Evolutionary conservation across 371 early-diverging fungal genomes (phyloP), one percentile per base, ranked within the genome.

Genomic region (Zancudomyces culisetae): DNA sequence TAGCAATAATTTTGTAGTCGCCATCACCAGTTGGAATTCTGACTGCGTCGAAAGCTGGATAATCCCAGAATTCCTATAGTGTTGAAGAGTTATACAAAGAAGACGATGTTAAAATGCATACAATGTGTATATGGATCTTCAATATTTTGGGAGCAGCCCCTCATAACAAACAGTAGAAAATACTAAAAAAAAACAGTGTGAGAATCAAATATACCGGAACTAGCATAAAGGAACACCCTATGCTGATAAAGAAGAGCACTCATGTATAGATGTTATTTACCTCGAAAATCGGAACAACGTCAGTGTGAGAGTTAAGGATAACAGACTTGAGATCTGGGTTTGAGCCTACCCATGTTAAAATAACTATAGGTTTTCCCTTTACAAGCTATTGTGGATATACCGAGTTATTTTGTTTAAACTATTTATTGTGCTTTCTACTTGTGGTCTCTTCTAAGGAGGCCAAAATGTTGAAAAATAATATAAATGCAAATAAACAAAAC

Each of bases 201-300:
- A n/a, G n/a, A n/a, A n/a, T n/a, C n/a, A n/a, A n/a, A n/a, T n/a
- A n/a, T n/a, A n/a, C n/a, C n/a, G n/a, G n/a, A n/a, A n/a, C n/a
- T n/a, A n/a, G n/a, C n/a, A n/a, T n/a, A n/a, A n/a, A n/a, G n/a
- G n/a, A n/a, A n/a, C n/a, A n/a, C n/a, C n/a, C n/a, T n/a, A n/a
- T n/a, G n/a, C n/a, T n/a, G n/a, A n/a, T n/a, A n/a, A 15, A 10
- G 35, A 35, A 35, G 15, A 35, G 35, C 35, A 35, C 35, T 35
- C 10, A 35, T n/a, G n/a, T n/a, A n/a, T n/a, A n/a, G n/a, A n/a
- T 35, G 10, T 15, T 10, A 35, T 15, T 35, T 10, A 49, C 50
- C 52, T 68, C 70, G 51, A 77, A 80, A 53, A 86, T 84, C 4
- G 88, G 87, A 23, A 87, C 88, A 1, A 87, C 88, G 58, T 87